Base-by-base conservation (phyloP, 208 protist genomes). In the Acanthamoeba royreba region DNA sequence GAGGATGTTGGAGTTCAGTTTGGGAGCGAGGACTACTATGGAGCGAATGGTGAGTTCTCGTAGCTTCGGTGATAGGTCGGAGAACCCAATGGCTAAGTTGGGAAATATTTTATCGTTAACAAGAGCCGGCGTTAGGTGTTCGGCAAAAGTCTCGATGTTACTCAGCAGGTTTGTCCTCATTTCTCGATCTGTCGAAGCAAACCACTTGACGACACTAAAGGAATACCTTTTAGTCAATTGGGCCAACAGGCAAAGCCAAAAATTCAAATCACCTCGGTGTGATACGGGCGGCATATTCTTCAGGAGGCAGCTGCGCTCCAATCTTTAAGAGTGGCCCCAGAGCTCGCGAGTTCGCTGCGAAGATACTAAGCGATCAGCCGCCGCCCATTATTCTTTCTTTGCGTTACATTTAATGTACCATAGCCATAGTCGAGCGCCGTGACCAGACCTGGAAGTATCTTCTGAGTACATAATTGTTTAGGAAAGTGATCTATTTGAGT, bases 71-170 rank as follows among this genome's bases (percentile, higher is more conserved):
- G 49, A 87, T 33, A 11, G 55, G 74, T 96, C 95, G n/a, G 49
- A 47, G 85, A 96, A 96, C 7, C 95, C 87, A 13, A 4, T 94
- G 43, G 94, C 92, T 28, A 97, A 58, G 33, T 93, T 63, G 8
- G 94, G 95, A 46, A 97, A 97, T 40, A 97, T 97, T 38, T 94
- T 42, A n/a, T 96, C 42, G 22, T 95, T 95, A 0, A 97, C 86
- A 5, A 97, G 25, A 0, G 5, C 0, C 22, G 55, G 4, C n/a
- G 89, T 38, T 1, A 97, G 83, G 49, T 97, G 93, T 46, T 96
- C 91, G 33, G 94, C 81, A 77, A 94, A 97, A 22, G 72, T 38
- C 31, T 69, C 81, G 0, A 96, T 38, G 61, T 97, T 97, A 63
- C 95, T 58, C 53, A 97, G 63, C 17, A 97, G 58, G 45, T 83